Evolutionary conservation across 352 stramenopile genomes (phyloP).

Genomic region (Phytopythium cucurbitacearum): DNA sequence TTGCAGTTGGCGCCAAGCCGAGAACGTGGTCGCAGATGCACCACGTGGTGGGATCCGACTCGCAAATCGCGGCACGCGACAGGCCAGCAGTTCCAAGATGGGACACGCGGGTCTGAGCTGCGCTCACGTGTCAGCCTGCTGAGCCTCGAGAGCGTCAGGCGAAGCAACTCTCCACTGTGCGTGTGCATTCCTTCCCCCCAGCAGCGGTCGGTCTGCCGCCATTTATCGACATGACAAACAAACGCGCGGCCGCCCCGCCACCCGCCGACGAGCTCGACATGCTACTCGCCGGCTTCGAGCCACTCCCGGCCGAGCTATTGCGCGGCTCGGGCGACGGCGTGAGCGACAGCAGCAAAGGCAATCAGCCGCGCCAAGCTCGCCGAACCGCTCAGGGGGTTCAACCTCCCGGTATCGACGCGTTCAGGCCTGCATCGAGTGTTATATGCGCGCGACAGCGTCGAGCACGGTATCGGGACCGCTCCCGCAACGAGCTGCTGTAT

Average conservation of each 20-base stretch:
- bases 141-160: too few relatives aligned
- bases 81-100: too few relatives aligned
- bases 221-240: too few relatives aligned
- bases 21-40: too few relatives aligned
- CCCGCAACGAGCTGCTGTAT: conserved; percentile 3
- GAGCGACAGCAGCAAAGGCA: not conserved
- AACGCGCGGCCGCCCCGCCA: not conserved
- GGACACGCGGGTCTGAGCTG: too few relatives aligned
- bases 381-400: not conserved
- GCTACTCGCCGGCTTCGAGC: not conserved
- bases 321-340: not conserved
- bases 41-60: too few relatives aligned
- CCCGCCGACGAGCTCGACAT: not conserved
- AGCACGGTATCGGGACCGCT: conserved; percentile 1
- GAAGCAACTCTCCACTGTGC: too few relatives aligned
- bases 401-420: not conserved
- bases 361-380: not conserved
- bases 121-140: too few relatives aligned
- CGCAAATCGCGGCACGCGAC: too few relatives aligned
- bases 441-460: not conserved
- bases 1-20: too few relatives aligned
- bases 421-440: not conserved
- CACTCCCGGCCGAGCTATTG: not conserved
- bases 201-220: too few relatives aligned
- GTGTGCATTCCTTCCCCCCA: too few relatives aligned